phyloP scores from a whole-genome alignment of 306 rosid genomes.

The Ochetophila trinervis region DNA sequence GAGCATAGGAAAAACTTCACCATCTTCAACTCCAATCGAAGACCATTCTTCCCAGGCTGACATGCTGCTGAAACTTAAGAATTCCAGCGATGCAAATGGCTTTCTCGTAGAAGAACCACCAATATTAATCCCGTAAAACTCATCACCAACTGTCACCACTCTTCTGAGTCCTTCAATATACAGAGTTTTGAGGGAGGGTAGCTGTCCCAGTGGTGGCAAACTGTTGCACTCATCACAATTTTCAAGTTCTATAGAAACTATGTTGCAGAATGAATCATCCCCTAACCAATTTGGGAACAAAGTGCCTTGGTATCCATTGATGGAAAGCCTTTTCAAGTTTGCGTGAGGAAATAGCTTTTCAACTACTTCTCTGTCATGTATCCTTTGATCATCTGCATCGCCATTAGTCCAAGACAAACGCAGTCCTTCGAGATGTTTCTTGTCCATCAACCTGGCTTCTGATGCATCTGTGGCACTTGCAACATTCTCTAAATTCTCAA shows the following conservation, averaged over 20 bases:
- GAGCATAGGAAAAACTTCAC: constrained; percentile 3
- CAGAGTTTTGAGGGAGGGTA: constrained; percentile 3
- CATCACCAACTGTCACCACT: constrained; percentile 5
- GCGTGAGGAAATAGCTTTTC: constrained; percentile 18
- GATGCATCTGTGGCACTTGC: constrained; percentile 2
- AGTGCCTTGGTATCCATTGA: constrained; percentile 8
- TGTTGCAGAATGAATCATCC: background rate
- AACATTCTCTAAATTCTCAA: background rate
- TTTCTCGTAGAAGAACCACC: no score
- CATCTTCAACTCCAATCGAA: background rate
- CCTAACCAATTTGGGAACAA: constrained; percentile 19
- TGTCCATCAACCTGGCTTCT: background rate
- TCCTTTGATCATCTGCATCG: background rate
- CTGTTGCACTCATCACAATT: background rate
- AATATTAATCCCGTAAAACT: background rate
- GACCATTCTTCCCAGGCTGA: background rate
- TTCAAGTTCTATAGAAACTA: background rate
- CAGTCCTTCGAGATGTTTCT: constrained; percentile 8
- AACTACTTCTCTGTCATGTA: background rate
- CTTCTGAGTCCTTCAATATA: background rate
- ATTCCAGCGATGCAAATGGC: background rate
- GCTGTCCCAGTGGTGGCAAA: constrained; percentile 19
- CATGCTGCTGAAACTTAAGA: background rate
- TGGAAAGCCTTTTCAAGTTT: constrained; percentile 2
- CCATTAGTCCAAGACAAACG: constrained; percentile 4